Evolutionary conservation across 1,284 basidiomycete species (phyloP), one percentile per base, ranked within the genome.

Genomic region (Trichosporon sp.): DNA sequence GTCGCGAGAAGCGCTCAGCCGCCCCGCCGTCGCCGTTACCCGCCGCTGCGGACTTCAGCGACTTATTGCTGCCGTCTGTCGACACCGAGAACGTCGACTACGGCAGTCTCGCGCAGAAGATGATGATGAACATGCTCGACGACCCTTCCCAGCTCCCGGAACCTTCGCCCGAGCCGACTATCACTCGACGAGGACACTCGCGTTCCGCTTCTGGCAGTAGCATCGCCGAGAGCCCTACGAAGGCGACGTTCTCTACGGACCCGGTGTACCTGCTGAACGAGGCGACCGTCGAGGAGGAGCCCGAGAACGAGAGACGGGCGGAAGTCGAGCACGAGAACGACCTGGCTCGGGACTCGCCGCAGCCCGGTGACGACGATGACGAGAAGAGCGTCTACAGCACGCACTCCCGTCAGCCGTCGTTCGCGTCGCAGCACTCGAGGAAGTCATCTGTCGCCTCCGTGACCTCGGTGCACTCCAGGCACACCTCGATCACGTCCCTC

Each of bases 21-120:
- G 81, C 70, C 68, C 80, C 70, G 81, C 68, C 75, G 15, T 82
- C 76, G 72, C 73, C 86, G 82, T 67, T 78, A 68, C 70, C 85
- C 77, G 63, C 78, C 83, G 12, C 76, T 82, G 70, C 71, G 27
- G 69, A 86, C 85, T 69, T 81, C 84, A 68, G 74, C 65, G 77
- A 84, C 83, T 69, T 80, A 85, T 69, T 84, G 84, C 53, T 80
- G 82, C 64, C 85, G 83, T 56, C 80, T 79, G 58, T 73, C 76
- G 68, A 80, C 75, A 65, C 47, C 0, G 35, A 68, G 21, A 70
- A 66, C 21, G 73, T 79, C 66, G 78, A 81, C 68, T 78, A 77
- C 63, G 80, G 78, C 18, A 73, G 71, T 18, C 51, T 77, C 2
- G 78, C 78, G 8, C 72, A 75, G 65, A 74, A 74, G 68, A 73